Conservation (phyloP, 208 protist genomes). For the Trypanosoma theileri region DNA sequence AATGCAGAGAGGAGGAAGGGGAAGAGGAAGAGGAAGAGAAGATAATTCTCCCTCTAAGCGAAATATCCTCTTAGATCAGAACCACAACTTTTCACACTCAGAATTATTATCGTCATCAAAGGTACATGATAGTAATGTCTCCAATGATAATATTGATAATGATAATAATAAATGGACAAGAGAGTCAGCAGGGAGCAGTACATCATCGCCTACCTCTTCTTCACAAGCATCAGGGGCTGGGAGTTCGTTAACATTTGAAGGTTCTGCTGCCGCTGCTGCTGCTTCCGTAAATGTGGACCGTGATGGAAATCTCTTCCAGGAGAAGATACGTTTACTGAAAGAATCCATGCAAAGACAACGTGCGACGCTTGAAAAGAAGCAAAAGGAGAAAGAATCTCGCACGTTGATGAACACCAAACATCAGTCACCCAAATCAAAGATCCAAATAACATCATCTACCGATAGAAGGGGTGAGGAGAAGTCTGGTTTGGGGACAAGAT, state of each 20-base stretch:
- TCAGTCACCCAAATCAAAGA: no score
- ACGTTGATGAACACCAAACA: no score
- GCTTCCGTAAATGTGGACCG: background rate
- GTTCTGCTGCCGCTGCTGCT: no score
- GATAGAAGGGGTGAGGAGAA: no score
- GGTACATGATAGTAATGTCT: background rate
- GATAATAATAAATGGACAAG: background rate
- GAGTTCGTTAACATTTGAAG: no score
- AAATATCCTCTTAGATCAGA: background rate
- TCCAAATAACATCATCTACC: no score
- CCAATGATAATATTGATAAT: background rate
- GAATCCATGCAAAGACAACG: slow-evolving; percentile 15
- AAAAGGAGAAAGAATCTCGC: background rate
- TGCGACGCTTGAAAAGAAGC: background rate
- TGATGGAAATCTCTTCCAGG: slow-evolving; percentile 16
- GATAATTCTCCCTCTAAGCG: background rate
- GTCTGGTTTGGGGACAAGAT: no score
- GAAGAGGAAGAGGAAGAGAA: no score
- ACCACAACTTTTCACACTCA: background rate
- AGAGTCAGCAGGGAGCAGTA: background rate
- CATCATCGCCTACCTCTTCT: background rate
- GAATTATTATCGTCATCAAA: background rate
- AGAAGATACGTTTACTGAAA: slow-evolving; percentile 25
- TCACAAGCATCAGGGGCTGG: no score
- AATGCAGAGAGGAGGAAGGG: background rate